phyloP scores from a whole-genome alignment of 2,329 filamentous ascomycete species.

The Aspergillus alliaceus region DNA sequence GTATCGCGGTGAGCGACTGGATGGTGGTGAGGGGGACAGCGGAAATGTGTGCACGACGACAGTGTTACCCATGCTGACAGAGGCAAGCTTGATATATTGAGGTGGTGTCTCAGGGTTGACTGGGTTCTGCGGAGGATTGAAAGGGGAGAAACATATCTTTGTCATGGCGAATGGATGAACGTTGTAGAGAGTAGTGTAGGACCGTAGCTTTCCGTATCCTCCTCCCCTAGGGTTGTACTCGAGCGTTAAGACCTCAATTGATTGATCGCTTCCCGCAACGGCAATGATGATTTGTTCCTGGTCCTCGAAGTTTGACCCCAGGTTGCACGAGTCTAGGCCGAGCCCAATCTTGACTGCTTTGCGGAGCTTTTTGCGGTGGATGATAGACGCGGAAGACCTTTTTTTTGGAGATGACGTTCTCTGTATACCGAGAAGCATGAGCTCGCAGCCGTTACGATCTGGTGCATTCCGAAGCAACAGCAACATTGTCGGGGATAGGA shows the following conservation, averaged over 20 bases:
- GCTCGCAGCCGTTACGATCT: constrained; percentile 55
- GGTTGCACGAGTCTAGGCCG: constrained; percentile 72
- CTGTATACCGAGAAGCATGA: constrained; percentile 48
- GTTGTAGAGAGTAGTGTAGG: constrained; percentile 53
- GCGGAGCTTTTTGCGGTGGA: constrained; percentile 61
- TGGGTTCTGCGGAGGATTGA: constrained; percentile 52
- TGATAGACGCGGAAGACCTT: constrained; percentile 42
- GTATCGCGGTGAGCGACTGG: constrained; percentile 62
- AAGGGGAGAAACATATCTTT: constrained; percentile 52
- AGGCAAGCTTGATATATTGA: constrained; percentile 73
- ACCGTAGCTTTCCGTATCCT: constrained; percentile 49
- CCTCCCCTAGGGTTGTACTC: constrained; percentile 57
- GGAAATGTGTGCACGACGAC: constrained; percentile 78
- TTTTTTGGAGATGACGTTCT: constrained; percentile 9
- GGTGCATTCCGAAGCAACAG: constrained; percentile 58
- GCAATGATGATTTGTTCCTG: constrained; percentile 79
- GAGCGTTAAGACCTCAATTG: constrained; percentile 74
- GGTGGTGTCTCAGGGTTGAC: constrained; percentile 49
- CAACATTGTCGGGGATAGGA: constrained; percentile 54
- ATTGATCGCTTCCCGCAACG: constrained; percentile 75
- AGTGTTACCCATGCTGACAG: constrained; percentile 76
- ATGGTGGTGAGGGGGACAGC: constrained; percentile 50
- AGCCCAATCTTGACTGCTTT: constrained; percentile 71
- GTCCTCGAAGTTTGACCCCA: constrained; percentile 59
- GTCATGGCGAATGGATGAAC: constrained; percentile 62